Evolutionary conservation across 1,284 basidiomycete genomes (phyloP), one percentile per base, ranked within the genome.

Genomic region (Ceratobasidium sp.): DNA sequence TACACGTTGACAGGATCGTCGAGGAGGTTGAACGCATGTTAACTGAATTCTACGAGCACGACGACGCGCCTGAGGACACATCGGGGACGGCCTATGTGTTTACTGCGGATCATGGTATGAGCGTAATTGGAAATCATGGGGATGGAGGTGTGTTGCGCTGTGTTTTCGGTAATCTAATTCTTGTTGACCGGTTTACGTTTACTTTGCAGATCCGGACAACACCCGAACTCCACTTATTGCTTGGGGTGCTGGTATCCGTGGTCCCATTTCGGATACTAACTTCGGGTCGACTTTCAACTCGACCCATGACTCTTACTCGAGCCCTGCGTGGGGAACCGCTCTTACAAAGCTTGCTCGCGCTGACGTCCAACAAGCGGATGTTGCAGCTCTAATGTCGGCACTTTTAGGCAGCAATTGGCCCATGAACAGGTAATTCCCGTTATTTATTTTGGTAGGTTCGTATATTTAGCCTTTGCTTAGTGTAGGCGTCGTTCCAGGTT

Each of bases 61-160:
- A 90, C 35, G 88, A 91, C 23, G 42, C 54, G 4, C 69, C 69
- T 3, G 56, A 73, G 31, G 42, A 33, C 2, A 56, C 58, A 20
- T 73, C 69, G 17, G 49, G 69, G 68, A 96, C 95, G 0, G 90
- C 90, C 51, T 97, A 89, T 81, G 84, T 97, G 53, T 96, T 97
- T 82, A 96, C 94, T 3, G 93, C 95, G 0, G 95, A 97, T 82
- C 95, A 97, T 82, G 95, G 95, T 5, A 97, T 97, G 95, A 94
- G 92, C 8, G 89, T 87, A 56, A 93, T 95, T 76, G 95, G 95
- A 33, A 97, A 96, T 81, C 95, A 97, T 78, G 95, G 95, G 2
- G 95, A 97, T 80, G 95, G 95, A 37, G 91, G 92, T 93, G 80
- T 81, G 87, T 84, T 39, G 4, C 61, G 28, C 37, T 69, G 64